Base-by-base conservation (phyloP, 2,329 filamentous ascomycete genomes). In the Aspergillus hortae region DNA sequence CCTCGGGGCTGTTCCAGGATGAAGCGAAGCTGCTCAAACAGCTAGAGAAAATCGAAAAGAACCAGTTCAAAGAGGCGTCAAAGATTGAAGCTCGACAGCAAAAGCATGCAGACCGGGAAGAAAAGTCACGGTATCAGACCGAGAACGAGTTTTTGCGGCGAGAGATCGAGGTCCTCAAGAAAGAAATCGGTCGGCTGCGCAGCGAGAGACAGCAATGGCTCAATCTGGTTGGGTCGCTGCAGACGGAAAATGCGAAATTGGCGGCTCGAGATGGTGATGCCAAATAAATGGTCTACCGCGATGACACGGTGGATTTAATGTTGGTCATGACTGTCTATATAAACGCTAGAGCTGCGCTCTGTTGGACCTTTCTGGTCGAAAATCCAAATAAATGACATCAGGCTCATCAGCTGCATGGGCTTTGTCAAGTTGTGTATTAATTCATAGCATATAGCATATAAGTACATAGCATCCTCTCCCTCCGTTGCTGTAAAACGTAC, bases 231-330 rank as follows among this genome's bases (percentile, higher is more conserved):
- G 76, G 75, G 27, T 77, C 78, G 35, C 60, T 85, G 65, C 81
- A 85, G 67, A 72, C 68, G 41, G 80, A 85, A 70, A 85, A 85
- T 63, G 81, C 78, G 12, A 68, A 63, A 32, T 61, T 86, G 49
- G 58, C 53, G 30, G 55, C 48, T 30, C 35, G 35, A 38, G n/a
- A 6, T 38, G 5, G 7, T n/a, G 15, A 38, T 38, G 35, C 35
- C 15, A 38, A 38, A 38, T 38, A 9, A 30, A 30, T 9, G 27
- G 27, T 30, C 11, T 30, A 30, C 7, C 27, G 9, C 27, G 27
- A 30, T 11, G 27, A 30, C 10, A 30, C 27, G 6, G 6, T 30
- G 27, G 27, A 11, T 6, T 30, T 30, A 30, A 30, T 30, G 7
- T 30, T 30, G 27, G 27, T 11, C 27, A 11, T 9, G 27, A 2